Base-by-base conservation (phyloP, 179 eudicot species). In the Beta macrorhiza region DNA sequence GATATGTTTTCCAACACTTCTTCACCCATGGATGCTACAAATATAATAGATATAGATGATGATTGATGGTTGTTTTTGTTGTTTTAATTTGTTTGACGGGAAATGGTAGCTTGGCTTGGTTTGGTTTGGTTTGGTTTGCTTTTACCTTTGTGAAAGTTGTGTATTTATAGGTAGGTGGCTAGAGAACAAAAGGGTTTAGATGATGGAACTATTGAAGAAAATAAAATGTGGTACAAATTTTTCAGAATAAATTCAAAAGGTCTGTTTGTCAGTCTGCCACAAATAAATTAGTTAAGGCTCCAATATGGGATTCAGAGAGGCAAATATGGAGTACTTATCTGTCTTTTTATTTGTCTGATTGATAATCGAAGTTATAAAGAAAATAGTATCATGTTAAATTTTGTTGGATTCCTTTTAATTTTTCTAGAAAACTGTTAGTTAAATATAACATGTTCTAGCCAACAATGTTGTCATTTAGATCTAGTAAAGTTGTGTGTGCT, bases 1-100 rank as follows among this genome's bases (percentile, higher is more conserved):
- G 83, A 5, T 81, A 79, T 82, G 76, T 77, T 45, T 42, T 82
- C 78, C 22, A 69, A 20, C 6, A 52, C 75, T 72, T 75, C 83
- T 64, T 78, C 87, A 62, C 75, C 84, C 84, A 79, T 76, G 32
- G 25, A 20, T 5, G 13, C 42, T 37, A 5, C 1, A 14, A 44
- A 22, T 29, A 2, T 5, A 16, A 37, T 67, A 67, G 6, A 14
- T 32, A 29, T 5, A 9, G 8, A 3, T 17, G 42, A 32, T 25
- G 17, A 56, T 56, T 2, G 62, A 4, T 53, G 45, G 3, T 55
- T 52, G 25, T 51, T 72, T 51, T 20, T 68, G 17, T 44, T 44
- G 20, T 16, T 68, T 2, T 68, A 67, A 67, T 37, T 68, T 16
- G 12, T 68, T 42, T 44, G 72, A 72, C 49, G 61, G 14, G 76